Conservation (phyloP, 805 yeast genomes). For the Candida tibetensis region DNA sequence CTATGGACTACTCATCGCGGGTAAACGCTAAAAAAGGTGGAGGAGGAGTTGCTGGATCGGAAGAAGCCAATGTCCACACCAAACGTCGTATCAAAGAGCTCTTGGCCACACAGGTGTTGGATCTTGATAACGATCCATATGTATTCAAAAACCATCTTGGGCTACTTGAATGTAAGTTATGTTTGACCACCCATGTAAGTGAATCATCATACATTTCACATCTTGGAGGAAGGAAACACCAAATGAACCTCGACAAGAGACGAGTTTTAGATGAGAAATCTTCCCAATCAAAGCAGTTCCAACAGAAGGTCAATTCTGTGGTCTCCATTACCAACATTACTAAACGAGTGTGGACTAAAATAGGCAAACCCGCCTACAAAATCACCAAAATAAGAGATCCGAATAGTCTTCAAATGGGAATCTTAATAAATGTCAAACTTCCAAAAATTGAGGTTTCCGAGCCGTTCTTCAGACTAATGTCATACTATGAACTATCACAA, state of each 20-base stretch:
- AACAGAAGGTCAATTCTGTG: slow-evolving; percentile 7
- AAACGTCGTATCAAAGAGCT: slow-evolving; percentile 66
- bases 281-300: neutral
- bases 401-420: slow-evolving; percentile 55
- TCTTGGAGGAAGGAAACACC: slow-evolving; percentile 81
- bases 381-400: slow-evolving; percentile 69
- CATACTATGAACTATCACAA: slow-evolving; percentile 59
- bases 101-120: slow-evolving; percentile 47
- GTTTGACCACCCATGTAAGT: slow-evolving; percentile 77
- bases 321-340: slow-evolving; percentile 36
- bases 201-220: slow-evolving; percentile 83
- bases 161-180: slow-evolving; percentile 75
- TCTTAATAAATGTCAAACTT: slow-evolving; percentile 58
- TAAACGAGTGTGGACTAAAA: slow-evolving; percentile 51
- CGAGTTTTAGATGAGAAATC: slow-evolving; percentile 32
- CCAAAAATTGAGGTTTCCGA: slow-evolving; percentile 47
- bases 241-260: slow-evolving; percentile 64
- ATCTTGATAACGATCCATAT: slow-evolving; percentile 72
- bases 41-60: slow-evolving; percentile 81
- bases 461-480: slow-evolving; percentile 75
- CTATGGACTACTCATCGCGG: slow-evolving; percentile 85
- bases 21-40: slow-evolving; percentile 90
- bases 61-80: slow-evolving; percentile 67
- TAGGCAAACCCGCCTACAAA: slow-evolving; percentile 73
- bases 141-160: slow-evolving; percentile 84